Percentiles rank a stretch among this genome's conserved stretches.
Evolutionary conservation across 345 rosid genomes (phyloP).

Genomic region (Citrus maxima): DNA sequence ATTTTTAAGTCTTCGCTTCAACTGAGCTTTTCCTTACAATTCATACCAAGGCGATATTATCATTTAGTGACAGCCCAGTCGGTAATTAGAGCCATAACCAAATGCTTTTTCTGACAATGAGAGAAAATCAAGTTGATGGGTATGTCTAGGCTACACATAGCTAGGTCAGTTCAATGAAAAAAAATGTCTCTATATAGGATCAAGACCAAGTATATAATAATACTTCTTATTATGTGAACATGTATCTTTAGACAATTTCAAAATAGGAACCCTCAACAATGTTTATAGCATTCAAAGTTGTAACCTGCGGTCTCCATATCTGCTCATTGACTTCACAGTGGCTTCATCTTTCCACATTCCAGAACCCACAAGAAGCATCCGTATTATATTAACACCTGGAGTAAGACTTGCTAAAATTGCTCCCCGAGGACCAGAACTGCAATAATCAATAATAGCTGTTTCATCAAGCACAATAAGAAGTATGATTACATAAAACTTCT

Average conservation of each 20-base stretch:
- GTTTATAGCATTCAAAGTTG: not conserved
- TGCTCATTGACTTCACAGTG: slow-evolving; percentile 90
- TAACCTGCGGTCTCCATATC: slow-evolving; percentile 87
- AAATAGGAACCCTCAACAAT: not conserved
- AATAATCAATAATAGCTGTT: slow-evolving; percentile 20
- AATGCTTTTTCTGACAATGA: not conserved
- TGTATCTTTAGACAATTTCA: not conserved
- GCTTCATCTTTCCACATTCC: slow-evolving; percentile 84
- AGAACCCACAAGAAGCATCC: slow-evolving; percentile 74
- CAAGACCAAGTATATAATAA: not conserved
- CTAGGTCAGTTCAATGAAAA: not conserved
- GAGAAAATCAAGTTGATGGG: not conserved
- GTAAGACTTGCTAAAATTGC: slow-evolving; percentile 65
- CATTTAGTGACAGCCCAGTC: not conserved
- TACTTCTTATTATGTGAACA: not conserved
- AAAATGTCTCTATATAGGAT: not conserved
- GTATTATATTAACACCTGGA: slow-evolving; percentile 67
- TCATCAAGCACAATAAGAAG: slow-evolving; percentile 5
- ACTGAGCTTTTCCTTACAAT: not conserved
- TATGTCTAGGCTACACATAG: not conserved
- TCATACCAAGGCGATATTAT: not conserved
- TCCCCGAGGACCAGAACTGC: slow-evolving; percentile 76
- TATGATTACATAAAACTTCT: slow-evolving; percentile 2
- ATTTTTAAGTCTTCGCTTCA: not conserved
- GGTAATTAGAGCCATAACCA: not conserved